Evolutionary conservation across 371 early-diverging fungal genomes (phyloP).

Genomic region (Mucor plumbeus): DNA sequence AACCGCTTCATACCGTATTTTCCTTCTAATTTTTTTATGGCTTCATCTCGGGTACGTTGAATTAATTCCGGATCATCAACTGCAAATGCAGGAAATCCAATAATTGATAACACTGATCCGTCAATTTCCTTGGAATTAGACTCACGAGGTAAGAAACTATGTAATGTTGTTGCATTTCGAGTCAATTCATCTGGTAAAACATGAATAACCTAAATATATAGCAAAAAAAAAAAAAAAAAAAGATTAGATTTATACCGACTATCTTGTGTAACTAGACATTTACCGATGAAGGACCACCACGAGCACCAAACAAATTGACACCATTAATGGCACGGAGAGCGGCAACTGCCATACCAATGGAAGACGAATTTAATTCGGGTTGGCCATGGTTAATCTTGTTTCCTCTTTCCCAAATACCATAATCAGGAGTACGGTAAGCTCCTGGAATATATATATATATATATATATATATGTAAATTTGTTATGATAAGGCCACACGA

Average conservation of each 20-base stretch:
- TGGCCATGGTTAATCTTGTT: conserved; percentile 90
- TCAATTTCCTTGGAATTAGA: conserved; percentile 90
- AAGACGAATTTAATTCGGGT: conserved; percentile 87
- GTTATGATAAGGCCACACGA: neutral
- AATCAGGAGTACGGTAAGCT: conserved; percentile 83
- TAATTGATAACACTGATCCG: conserved; percentile 82
- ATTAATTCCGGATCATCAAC: conserved; percentile 72
- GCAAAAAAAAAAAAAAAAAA: neutral
- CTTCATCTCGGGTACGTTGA: conserved; percentile 71
- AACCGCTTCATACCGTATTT: conserved; percentile 87
- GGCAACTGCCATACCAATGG: conserved; percentile 90
- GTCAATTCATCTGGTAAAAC: conserved; percentile 87
- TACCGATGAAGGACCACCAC: conserved; percentile 76
- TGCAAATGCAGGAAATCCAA: conserved; percentile 91
- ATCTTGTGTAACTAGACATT: conserved; percentile 2
- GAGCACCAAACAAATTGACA: conserved; percentile 83
- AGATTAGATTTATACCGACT: conserved; percentile 8
- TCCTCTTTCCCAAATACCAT: conserved; percentile 92
- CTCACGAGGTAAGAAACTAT: conserved; percentile 85
- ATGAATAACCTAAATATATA: conserved; percentile 67
- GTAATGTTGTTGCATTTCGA: conserved; percentile 79
- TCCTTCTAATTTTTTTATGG: conserved; percentile 83
- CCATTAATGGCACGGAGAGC: conserved; percentile 90
- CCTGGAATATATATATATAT: conserved; percentile 29
- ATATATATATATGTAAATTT: too few relatives aligned